Evolutionary conservation across 495 filamentous ascomycete genomes (phyloP).

Genomic region (Terfezia boudieri): DNA sequence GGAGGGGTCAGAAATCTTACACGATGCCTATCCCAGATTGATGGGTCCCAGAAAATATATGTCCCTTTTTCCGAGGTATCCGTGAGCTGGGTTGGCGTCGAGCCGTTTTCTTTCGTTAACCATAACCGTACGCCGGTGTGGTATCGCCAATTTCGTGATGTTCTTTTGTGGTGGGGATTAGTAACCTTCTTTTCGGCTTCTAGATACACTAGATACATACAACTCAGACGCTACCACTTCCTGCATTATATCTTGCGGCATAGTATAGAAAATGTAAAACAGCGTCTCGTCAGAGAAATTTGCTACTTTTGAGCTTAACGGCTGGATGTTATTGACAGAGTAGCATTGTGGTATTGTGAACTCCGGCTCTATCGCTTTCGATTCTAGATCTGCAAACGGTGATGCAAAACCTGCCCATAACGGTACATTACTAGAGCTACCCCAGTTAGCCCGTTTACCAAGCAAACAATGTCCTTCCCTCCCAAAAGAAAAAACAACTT

Average conservation of each 20-base stretch:
- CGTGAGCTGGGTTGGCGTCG: slow-evolving; percentile 29
- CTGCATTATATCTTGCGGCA: slow-evolving; percentile 48
- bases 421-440: slow-evolving; percentile 7
- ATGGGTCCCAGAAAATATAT: slow-evolving; percentile 51
- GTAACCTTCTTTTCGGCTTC: slow-evolving; percentile 1
- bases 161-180: slow-evolving; percentile 5
- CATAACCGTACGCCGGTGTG: slow-evolving; percentile 51
- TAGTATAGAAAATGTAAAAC: slow-evolving; percentile 59
- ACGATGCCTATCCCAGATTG: slow-evolving; percentile 43
- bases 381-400: slow-evolving; percentile 39
- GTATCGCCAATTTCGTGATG: slow-evolving; percentile 48
- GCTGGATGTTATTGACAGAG: slow-evolving; percentile 46
- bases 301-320: slow-evolving; percentile 35
- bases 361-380: slow-evolving; percentile 42
- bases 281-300: slow-evolving; percentile 52
- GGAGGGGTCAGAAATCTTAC: slow-evolving; percentile 23
- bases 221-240: slow-evolving; percentile 47
- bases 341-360: slow-evolving; percentile 49
- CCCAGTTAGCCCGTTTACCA: no score
- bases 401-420: slow-evolving; percentile 21
- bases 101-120: slow-evolving; percentile 45
- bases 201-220: slow-evolving; percentile 14
- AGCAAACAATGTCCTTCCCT: no score
- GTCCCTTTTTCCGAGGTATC: slow-evolving; percentile 42
- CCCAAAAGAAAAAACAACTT: no score